phyloP scores from a whole-genome alignment of 108 stramenopile genomes.

The Nannochloropsis gaditana region DNA sequence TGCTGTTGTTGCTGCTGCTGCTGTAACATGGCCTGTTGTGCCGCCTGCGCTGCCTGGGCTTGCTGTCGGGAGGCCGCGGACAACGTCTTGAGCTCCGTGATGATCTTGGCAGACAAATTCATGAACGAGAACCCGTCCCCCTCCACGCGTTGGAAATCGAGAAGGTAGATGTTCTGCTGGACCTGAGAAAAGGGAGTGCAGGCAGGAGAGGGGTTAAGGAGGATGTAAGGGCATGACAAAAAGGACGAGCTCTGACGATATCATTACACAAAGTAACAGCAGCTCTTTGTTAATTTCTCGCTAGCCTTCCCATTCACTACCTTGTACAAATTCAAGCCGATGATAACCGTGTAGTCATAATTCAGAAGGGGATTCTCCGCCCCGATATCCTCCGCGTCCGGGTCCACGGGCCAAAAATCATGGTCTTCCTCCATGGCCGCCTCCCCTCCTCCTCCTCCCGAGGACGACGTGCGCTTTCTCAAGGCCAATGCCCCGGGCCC shows the following conservation, averaged over 20 bases:
- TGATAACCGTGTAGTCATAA: constrained; percentile 75
- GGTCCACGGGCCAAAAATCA: not conserved
- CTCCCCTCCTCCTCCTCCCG: constrained; percentile 7
- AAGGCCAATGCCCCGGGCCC: not conserved
- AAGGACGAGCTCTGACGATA: not conserved
- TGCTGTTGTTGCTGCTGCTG: not conserved
- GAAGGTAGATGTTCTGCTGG: constrained; percentile 91
- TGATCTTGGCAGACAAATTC: constrained; percentile 74
- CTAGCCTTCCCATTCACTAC: constrained; percentile 28
- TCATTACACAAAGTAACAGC: not conserved
- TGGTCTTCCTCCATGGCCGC: constrained; percentile 17
- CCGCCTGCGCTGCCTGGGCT: constrained; percentile 18
- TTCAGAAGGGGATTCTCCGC: not conserved
- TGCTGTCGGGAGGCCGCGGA: constrained; percentile 65
- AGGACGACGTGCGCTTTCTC: not conserved
- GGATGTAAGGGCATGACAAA: not conserved
- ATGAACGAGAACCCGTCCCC: constrained; percentile 98
- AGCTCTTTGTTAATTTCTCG: not conserved
- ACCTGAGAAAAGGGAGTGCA: constrained; percentile 30
- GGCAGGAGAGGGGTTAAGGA: not conserved
- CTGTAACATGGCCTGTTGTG: not conserved
- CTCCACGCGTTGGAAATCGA: constrained; percentile 93
- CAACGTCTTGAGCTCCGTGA: constrained; percentile 93
- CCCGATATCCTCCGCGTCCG: not conserved
- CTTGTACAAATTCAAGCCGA: constrained; percentile 91